phyloP scores from a whole-genome alignment of 192 early-diverging fungal species.

The Podila minutissima region DNA sequence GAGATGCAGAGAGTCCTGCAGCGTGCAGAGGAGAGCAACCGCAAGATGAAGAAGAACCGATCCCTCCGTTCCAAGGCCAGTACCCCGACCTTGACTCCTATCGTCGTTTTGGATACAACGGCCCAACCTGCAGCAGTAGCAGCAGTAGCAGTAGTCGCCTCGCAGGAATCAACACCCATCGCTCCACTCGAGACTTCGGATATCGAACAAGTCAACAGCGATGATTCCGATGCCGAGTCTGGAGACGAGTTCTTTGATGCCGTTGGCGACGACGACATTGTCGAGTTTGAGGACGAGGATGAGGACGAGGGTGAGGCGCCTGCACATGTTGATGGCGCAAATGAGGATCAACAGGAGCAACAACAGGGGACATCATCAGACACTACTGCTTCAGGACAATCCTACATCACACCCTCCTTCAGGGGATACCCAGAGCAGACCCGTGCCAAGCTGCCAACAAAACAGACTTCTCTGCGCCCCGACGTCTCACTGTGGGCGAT shows the following conservation, averaged over 20 bases:
- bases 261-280: slow-evolving; percentile 54
- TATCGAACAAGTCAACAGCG: slow-evolving; percentile 1
- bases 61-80: slow-evolving; percentile 37
- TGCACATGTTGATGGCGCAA: background rate
- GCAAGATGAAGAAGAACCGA: slow-evolving; percentile 48
- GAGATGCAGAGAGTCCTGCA: slow-evolving; percentile 58
- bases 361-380: background rate
- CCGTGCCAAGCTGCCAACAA: slow-evolving; percentile 62
- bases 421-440: slow-evolving; percentile 52
- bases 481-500: slow-evolving; percentile 86
- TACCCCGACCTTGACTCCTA: slow-evolving; percentile 2
- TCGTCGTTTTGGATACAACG: background rate
- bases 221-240: slow-evolving; percentile 41
- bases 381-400: background rate
- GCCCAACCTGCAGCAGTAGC: background rate
- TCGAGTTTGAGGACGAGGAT: slow-evolving; percentile 32
- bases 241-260: slow-evolving; percentile 80
- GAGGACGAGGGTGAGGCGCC: background rate
- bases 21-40: slow-evolving; percentile 43
- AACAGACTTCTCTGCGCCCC: slow-evolving; percentile 63
- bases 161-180: background rate
- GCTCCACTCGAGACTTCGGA: background rate
- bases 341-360: slow-evolving; percentile 2
- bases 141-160: background rate
- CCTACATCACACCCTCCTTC: slow-evolving; percentile 53